These are phyloP conservation scores for Erigeron canadensis DNA, from an alignment of 129 eudicot species.

Conservation along the genomic window DNA sequence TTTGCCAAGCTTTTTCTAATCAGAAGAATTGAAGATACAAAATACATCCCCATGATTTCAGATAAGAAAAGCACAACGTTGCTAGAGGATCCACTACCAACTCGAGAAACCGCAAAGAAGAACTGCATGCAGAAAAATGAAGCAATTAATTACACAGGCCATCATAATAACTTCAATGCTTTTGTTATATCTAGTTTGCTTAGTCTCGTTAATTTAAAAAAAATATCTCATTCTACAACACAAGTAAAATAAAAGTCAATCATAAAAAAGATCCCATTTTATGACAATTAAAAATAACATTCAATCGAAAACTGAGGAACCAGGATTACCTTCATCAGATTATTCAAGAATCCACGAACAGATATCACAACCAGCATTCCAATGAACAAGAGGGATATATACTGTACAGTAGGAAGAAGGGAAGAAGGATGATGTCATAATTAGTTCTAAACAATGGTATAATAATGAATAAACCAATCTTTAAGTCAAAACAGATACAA, in stretches of 20 bases:
- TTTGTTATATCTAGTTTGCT: neutral
- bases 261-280: neutral
- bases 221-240: neutral
- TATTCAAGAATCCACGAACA: conserved; percentile 88
- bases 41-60: conserved; percentile 99
- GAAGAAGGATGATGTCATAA: neutral
- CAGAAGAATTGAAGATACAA: conserved; percentile 84
- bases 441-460: conserved; percentile 15
- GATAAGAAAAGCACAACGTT: conserved; percentile 93
- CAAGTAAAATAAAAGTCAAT: neutral
- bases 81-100: conserved; percentile 99
- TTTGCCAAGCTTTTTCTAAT: conserved; percentile 94
- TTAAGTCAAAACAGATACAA: neutral
- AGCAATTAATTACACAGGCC: neutral
- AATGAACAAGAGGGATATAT: conserved; percentile 88
- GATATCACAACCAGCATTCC: conserved; percentile 96
- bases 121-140: conserved; percentile 51
- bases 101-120: conserved; percentile 97
- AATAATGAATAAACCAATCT: neutral
- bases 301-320: conserved; percentile 7
- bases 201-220: neutral
- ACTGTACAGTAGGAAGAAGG: conserved; percentile 47
- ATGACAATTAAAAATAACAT: neutral
- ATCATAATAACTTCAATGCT: neutral
- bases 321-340: conserved; percentile 84